Evolutionary conservation across 495 filamentous ascomycete species (phyloP).

Genomic region (Podospora sp.): DNA sequence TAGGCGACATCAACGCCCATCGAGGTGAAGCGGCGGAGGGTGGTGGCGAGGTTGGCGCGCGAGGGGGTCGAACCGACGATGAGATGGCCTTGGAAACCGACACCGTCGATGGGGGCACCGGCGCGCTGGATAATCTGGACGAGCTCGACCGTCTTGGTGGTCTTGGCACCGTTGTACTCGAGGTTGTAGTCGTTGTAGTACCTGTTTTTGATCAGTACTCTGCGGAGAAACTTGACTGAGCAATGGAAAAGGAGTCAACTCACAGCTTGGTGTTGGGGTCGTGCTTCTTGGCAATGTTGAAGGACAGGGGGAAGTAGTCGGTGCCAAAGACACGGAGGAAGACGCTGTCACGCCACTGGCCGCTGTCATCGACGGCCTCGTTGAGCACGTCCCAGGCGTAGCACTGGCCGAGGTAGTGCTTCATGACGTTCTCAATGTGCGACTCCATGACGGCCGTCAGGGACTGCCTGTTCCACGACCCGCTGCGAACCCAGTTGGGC

Average conservation of each 20-base stretch:
- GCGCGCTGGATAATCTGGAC: slow-evolving; percentile 50
- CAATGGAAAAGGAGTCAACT: neutral
- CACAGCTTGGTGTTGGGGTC: slow-evolving; percentile 41
- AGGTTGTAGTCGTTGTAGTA: slow-evolving; percentile 77
- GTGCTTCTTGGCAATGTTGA: slow-evolving; percentile 45
- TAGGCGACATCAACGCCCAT: slow-evolving; percentile 61
- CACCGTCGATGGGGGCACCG: slow-evolving; percentile 60
- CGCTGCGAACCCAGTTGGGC: slow-evolving; percentile 53
- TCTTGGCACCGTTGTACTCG: slow-evolving; percentile 57
- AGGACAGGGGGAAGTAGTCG: slow-evolving; percentile 50
- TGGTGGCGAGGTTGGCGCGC: slow-evolving; percentile 39
- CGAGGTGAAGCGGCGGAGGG: slow-evolving; percentile 48
- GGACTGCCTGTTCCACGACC: slow-evolving; percentile 56
- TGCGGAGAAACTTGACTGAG: no score
- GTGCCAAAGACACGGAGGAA: slow-evolving; percentile 50
- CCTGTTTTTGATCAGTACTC: no score
- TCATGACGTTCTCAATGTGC: slow-evolving; percentile 58
- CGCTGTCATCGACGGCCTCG: slow-evolving; percentile 53
- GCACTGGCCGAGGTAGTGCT: slow-evolving; percentile 55
- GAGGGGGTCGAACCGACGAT: slow-evolving; percentile 54
- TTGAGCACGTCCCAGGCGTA: slow-evolving; percentile 59
- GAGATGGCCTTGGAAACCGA: slow-evolving; percentile 63
- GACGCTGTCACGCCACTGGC: slow-evolving; percentile 42
- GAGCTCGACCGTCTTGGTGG: slow-evolving; percentile 46
- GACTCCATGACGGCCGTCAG: slow-evolving; percentile 47